phyloP scores from a whole-genome alignment of 306 rosid species.

The Datisca glomerata region DNA sequence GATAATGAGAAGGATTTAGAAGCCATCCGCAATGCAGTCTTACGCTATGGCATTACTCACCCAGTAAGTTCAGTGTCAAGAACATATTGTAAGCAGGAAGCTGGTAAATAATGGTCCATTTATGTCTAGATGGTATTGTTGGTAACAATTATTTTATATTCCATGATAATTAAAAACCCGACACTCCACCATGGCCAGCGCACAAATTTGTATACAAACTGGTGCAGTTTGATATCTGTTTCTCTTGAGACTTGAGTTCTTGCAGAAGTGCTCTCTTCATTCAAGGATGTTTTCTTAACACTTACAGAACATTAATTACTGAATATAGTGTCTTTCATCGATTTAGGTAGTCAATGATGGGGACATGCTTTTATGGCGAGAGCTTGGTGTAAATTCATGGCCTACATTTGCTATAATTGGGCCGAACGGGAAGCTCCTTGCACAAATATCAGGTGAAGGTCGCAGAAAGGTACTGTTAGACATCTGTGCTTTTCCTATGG shows the following conservation, averaged over 20 bases:
- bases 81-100: neutral
- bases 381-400: constrained; percentile 89
- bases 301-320: too few relatives aligned
- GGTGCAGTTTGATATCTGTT: too few relatives aligned
- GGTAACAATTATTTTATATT: too few relatives aligned
- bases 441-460: constrained; percentile 90
- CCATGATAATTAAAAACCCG: too few relatives aligned
- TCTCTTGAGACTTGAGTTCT: too few relatives aligned
- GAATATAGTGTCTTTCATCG: neutral
- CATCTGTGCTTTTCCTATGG: neutral
- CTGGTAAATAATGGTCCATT: too few relatives aligned
- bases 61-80: constrained; percentile 53
- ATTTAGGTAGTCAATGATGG: constrained; percentile 92
- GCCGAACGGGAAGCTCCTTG: constrained; percentile 82
- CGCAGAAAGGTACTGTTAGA: constrained; percentile 59
- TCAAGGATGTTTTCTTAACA: too few relatives aligned
- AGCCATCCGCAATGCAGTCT: constrained; percentile 93
- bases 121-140: too few relatives aligned
- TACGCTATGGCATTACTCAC: constrained; percentile 84
- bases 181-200: too few relatives aligned
- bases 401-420: constrained; percentile 87
- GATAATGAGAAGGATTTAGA: constrained; percentile 95
- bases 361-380: constrained; percentile 88
- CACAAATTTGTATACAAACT: too few relatives aligned
- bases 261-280: too few relatives aligned